Conservation (phyloP, 78 protist species). For the Polysphondylium violaceum region DNA sequence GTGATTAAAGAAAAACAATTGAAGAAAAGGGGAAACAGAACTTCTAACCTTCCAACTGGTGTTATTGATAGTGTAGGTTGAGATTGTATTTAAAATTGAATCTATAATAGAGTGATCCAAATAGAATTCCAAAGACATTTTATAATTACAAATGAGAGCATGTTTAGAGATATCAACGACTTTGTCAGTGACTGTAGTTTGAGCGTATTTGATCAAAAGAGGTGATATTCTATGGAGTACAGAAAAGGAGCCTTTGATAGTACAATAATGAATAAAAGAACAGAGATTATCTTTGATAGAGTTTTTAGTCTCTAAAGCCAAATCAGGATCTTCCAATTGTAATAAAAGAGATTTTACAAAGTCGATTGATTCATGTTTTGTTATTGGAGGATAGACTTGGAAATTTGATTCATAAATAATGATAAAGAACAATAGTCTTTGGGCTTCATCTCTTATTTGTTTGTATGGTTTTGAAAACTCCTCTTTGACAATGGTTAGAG, state of each 20-base stretch:
- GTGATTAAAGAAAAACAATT: constrained; percentile 57
- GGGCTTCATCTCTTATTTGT: constrained; percentile 45
- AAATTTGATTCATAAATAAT: constrained; percentile 3
- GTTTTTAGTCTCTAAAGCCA: too few species aligned
- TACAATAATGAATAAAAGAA: too few species aligned
- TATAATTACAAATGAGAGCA: neutral
- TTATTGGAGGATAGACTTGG: neutral
- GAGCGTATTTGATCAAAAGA: neutral
- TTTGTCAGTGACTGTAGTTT: constrained; percentile 6
- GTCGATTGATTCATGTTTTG: too few species aligned
- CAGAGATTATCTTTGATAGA: too few species aligned
- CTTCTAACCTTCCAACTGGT: constrained; percentile 51
- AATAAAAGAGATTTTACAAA: too few species aligned
- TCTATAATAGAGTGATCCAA: neutral
- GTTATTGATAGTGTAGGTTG: neutral
- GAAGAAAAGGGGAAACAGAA: constrained; percentile 37
- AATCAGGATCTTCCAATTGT: too few species aligned
- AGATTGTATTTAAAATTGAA: neutral
- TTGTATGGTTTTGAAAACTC: constrained; percentile 64
- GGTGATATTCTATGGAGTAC: constrained; percentile 11
- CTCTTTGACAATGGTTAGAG: neutral
- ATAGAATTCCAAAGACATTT: constrained; percentile 45
- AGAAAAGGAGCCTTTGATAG: constrained; percentile 20
- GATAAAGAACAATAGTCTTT: neutral
- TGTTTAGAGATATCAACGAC: constrained; percentile 19